Evolutionary conservation across 2,329 filamentous ascomycete genomes (phyloP), one percentile per base, ranked within the genome.

Genomic region (Berkeleyomyces rouxiae): DNA sequence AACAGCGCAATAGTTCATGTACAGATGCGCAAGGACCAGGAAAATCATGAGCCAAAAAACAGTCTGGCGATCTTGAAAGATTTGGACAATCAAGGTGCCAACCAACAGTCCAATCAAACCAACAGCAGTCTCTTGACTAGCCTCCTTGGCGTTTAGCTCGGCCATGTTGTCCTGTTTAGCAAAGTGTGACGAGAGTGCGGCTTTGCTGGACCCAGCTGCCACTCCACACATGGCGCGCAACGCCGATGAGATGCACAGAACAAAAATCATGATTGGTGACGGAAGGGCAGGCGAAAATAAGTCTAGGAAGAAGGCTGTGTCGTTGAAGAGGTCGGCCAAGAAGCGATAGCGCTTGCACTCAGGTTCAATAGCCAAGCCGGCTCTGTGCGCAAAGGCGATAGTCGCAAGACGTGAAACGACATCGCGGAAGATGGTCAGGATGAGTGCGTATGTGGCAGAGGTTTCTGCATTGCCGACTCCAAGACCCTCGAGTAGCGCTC

Each of bases 131-230:
- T 97, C 93, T 74, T 97, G 93, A 67, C 88, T 95, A 10, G 90
- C 90, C 71, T 97, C 92, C 80, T 96, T 85, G 63, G 92, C 91
- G 74, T 96, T 97, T 63, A 99, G 78, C 72, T 97, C 92, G 1
- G 89, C 92, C 53, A 97, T 75, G 71, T 96, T 97, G 44, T 90
- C 88, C 70, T 84, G 84, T 67, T 79, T 83, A 7, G 92, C 90
- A 76, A 99, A 97, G 74, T 99, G 93, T 9, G 89, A 87, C 70
- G 88, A 93, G 67, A 99, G 75, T 65, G 87, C 91, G 1, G 92
- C 92, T 73, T 97, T 97, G 66, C 88, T 87, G 62, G 89, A 90
- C 10, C 88, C 90, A 0, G 90, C 92, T 0, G 92, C 88, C 4
- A 97, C 90, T 36, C 92, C 93, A 70, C 93, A 97, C 0, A 96